Base-by-base conservation (phyloP, 495 filamentous ascomycete genomes). In the Ramalina peruviana region DNA sequence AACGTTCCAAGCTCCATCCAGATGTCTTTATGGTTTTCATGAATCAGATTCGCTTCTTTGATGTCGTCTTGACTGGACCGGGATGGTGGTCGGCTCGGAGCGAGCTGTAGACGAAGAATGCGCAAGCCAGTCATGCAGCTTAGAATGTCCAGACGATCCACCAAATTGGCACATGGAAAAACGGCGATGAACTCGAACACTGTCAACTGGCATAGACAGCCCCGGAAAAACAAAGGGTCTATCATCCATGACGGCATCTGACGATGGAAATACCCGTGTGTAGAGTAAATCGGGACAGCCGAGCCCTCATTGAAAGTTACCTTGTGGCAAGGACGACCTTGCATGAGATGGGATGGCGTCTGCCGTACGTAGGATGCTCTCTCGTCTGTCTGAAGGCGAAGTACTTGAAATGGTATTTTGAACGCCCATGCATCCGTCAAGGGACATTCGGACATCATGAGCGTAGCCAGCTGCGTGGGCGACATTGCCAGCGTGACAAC, bases 231-330 rank as follows among this genome's bases (percentile, higher is more conserved):
- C 12, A 3, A 9, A 3, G 3, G 4, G 1, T 10, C 6, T 7
- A n/a, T 20, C 9, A 54, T 21, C 2, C 33, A 19, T 1, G 41
- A 50, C 12, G 53, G 53, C 0, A 19, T 17, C 9, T 30, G 13
- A 26, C 43, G 48, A 12, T 41, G 16, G 12, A 36, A 54, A 21
- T 54, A 51, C 3, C 51, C 47, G 6, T 54, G 51, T 20, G 41
- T 47, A 36, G 41, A 50, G 48, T 54, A 54, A 3, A 23, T 46
- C 4, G 15, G 37, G 48, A 54, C 16, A 2, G 48, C 41, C 16
- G 48, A 50, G 10, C 53, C 53, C 26, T 54, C 33, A 17, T 54
- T 51, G 41, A 37, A 54, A 3, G 37, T 50, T 26, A 40, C 43
- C 23, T 47, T 42, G 6, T 36, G 13, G 48, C 53, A 54, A 16